A percentile compares a stretch with the other conserved stretches of the same genome.
Evolutionary conservation across 139 green algal genomes (phyloP).

Genomic region (Chlamydomonas sp.): DNA sequence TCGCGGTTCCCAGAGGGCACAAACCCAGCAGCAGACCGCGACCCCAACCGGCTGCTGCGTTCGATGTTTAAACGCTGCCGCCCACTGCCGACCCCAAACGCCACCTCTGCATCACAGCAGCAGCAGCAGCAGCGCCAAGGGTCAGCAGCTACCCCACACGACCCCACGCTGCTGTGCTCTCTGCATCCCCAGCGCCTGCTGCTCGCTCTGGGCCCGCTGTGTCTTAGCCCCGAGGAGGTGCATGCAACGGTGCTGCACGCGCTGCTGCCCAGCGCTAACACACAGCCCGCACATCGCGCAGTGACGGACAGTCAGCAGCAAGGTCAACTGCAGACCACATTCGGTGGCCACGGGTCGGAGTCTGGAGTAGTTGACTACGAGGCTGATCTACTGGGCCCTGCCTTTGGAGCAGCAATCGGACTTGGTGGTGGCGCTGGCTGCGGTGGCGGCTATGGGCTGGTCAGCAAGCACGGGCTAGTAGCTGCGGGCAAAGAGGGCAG

Average conservation of each 20-base stretch:
- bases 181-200: not conserved
- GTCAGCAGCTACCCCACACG: not conserved
- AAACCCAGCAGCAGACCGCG: not conserved
- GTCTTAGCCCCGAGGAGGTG: not conserved
- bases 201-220: conserved; percentile 12
- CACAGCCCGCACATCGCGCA: not conserved
- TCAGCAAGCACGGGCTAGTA: no score
- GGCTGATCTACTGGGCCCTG: no score
- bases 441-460: no score
- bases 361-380: no score
- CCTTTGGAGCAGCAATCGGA: no score
- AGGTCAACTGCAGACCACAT: not conserved
- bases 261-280: conserved; percentile 27
- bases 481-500: no score
- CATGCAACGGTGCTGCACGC: not conserved
- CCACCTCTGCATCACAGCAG: not conserved
- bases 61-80: conserved; percentile 25
- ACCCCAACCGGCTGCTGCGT: conserved; percentile 12
- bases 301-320: not conserved
- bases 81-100: not conserved
- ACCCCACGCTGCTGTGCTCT: not conserved
- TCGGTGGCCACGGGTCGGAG: no score
- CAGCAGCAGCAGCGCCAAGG: not conserved
- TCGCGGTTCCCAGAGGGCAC: not conserved
- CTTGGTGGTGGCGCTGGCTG: no score